Evolutionary conservation across 2,329 filamentous ascomycete species (phyloP).

Genomic region (Zarea fungicola): DNA sequence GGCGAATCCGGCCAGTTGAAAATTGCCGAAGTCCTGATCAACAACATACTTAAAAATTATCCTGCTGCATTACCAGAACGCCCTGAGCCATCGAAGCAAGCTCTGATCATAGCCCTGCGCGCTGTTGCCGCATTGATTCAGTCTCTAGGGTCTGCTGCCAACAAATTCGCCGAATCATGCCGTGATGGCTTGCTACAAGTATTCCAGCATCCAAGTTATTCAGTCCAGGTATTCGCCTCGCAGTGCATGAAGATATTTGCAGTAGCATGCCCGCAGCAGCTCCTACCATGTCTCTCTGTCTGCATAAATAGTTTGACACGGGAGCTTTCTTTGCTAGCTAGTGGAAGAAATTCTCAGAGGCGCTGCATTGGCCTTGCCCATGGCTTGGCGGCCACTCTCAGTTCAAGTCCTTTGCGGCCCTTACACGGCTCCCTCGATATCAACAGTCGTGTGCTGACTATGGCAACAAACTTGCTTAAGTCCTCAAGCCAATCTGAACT

Average conservation of each 20-base stretch:
- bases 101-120: constrained; percentile 71
- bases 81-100: constrained; percentile 82
- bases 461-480: constrained; percentile 88
- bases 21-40: constrained; percentile 76
- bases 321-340: constrained; percentile 72
- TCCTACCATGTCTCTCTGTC: constrained; percentile 85
- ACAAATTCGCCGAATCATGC: constrained; percentile 72
- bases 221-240: constrained; percentile 86
- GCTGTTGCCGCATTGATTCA: constrained; percentile 73
- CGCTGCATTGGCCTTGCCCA: constrained; percentile 88
- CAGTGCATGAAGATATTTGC: constrained; percentile 83
- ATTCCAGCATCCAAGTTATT: constrained; percentile 90
- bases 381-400: constrained; percentile 83
- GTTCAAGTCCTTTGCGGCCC: constrained; percentile 80
- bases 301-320: constrained; percentile 93
- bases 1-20: constrained; percentile 85
- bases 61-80: constrained; percentile 83
- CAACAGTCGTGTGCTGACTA: constrained; percentile 83
- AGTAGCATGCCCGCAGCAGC: constrained; percentile 84
- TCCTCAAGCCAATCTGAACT: constrained; percentile 88
- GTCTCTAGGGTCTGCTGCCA: constrained; percentile 76
- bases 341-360: constrained; percentile 71
- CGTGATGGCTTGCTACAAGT: constrained; percentile 86
- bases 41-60: constrained; percentile 89
- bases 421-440: constrained; percentile 94